Evolutionary conservation across 495 filamentous ascomycete species (phyloP), one percentile per base, ranked within the genome.

Genomic region (Oidiodendron maius): DNA sequence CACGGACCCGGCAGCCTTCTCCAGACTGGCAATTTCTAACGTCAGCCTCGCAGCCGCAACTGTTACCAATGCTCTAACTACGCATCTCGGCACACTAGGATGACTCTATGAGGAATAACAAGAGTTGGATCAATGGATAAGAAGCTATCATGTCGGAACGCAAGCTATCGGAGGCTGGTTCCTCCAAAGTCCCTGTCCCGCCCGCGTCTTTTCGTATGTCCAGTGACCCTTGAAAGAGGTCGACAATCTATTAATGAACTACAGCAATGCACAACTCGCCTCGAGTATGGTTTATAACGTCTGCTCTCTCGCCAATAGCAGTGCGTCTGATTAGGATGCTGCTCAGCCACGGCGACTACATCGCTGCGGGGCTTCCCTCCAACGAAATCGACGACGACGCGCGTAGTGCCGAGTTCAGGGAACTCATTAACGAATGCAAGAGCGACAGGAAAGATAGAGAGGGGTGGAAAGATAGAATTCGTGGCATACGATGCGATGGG

Each of bases 251-350:
- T 9, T n/a, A n/a, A n/a, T n/a, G n/a, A n/a, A n/a, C n/a, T n/a
- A 18, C 40, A 59, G 56, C 57, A 21, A 61, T 73, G 21, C 76
- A 80, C 57, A 80, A 80, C 57, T 80, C 76, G 32, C 75, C 76
- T 48, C 65, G 76, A 50, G 84, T 88, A 63, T 97, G 93, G 91
- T 83, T 96, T 60, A 73, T 97, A 48, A 95, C 90, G 21, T 83
- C 86, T 39, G 83, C 85, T 16, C 73, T 87, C 53, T 86, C 86
- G 42, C 89, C 91, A n/a, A 77, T 95, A 57, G 82, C 75, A 30
- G 69, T 83, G 40, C 74, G 78, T 18, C 73, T 91, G 53, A 80
- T 86, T 39, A 78, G 84, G 38, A 80, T 87, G 57, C 71, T 88
- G 41, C 82, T 96, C 35, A 78, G 75, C 17, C 89, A 96, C 67